These are phyloP conservation scores for Clarkia xantiana DNA, from an alignment of 345 rosid species.

Conservation along the genomic window DNA sequence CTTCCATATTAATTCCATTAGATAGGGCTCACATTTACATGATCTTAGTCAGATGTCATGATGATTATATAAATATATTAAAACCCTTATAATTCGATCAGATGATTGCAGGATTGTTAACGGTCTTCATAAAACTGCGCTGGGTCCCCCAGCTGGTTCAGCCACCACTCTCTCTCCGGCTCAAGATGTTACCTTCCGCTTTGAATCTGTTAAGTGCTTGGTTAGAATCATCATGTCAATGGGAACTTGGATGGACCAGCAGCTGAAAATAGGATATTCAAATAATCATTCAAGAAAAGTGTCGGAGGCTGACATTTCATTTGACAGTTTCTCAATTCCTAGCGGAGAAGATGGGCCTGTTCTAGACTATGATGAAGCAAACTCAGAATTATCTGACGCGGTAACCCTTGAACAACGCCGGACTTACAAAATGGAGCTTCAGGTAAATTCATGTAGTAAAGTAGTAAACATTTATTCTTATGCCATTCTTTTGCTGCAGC, in stretches of 20 bases:
- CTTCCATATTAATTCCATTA: too few species aligned
- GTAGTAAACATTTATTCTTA: neutral
- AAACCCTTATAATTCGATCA: slow-evolving; percentile 87
- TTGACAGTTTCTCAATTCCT: slow-evolving; percentile 28
- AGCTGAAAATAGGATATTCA: slow-evolving; percentile 48
- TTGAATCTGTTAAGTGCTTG: slow-evolving; percentile 94
- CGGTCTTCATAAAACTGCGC: slow-evolving; percentile 88
- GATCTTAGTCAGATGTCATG: slow-evolving; percentile 2
- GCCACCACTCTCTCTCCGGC: slow-evolving; percentile 65
- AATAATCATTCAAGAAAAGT: slow-evolving; percentile 25
- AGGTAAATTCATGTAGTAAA: slow-evolving; percentile 46
- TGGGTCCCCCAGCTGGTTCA: slow-evolving; percentile 90
- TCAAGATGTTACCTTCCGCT: slow-evolving; percentile 78
- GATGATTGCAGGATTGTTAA: slow-evolving; percentile 96
- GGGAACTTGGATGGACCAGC: slow-evolving; percentile 95
- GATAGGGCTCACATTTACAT: neutral
- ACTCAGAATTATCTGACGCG: slow-evolving; percentile 62
- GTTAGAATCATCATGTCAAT: slow-evolving; percentile 70
- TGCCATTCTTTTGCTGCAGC: too few species aligned
- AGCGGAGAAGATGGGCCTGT: slow-evolving; percentile 52
- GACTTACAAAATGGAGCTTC: slow-evolving; percentile 84
- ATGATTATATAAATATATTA: slow-evolving; percentile 31
- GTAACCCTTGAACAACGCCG: slow-evolving; percentile 83
- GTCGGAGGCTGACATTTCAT: slow-evolving; percentile 35
- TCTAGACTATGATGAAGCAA: slow-evolving; percentile 52